Conservation (phyloP, 495 filamentous ascomycete species). For the Baudoinia panamericana region DNA sequence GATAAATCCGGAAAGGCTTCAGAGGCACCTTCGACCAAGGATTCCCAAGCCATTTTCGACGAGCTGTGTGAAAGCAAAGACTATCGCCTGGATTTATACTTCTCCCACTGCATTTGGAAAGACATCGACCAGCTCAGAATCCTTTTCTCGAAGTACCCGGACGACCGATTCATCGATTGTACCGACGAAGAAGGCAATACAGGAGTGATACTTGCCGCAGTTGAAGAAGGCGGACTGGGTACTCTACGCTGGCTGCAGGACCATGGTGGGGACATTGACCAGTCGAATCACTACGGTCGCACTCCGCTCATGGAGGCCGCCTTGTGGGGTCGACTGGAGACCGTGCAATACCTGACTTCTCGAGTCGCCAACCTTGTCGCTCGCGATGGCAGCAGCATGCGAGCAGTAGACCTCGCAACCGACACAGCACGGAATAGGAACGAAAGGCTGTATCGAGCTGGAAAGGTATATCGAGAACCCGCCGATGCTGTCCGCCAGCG, state of each 20-base stretch:
- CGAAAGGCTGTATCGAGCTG: background rate
- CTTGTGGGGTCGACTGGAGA: background rate
- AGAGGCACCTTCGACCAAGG: too few relatives aligned
- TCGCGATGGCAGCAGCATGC: background rate
- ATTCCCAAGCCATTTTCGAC: too few relatives aligned
- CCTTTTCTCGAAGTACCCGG: background rate
- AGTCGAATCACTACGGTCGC: background rate
- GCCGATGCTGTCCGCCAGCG: background rate
- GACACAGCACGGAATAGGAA: background rate
- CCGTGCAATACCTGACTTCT: background rate
- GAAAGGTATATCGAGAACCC: background rate
- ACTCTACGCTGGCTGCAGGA: background rate
- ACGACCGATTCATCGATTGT: background rate
- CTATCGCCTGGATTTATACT: too few relatives aligned
- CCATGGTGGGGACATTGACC: background rate
- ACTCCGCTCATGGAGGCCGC: background rate
- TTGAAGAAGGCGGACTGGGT: background rate
- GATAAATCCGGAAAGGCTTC: too few relatives aligned
- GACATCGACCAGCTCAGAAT: too few relatives aligned
- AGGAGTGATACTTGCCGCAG: background rate
- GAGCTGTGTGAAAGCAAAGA: too few relatives aligned
- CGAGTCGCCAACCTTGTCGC: background rate
- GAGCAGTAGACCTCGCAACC: background rate
- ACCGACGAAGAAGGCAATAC: background rate
- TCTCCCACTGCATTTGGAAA: too few relatives aligned